Percentiles rank a stretch among this genome's conserved stretches.
Conservation (phyloP, 2,329 filamentous ascomycete genomes). For the Chaetomiaceae sp. region DNA sequence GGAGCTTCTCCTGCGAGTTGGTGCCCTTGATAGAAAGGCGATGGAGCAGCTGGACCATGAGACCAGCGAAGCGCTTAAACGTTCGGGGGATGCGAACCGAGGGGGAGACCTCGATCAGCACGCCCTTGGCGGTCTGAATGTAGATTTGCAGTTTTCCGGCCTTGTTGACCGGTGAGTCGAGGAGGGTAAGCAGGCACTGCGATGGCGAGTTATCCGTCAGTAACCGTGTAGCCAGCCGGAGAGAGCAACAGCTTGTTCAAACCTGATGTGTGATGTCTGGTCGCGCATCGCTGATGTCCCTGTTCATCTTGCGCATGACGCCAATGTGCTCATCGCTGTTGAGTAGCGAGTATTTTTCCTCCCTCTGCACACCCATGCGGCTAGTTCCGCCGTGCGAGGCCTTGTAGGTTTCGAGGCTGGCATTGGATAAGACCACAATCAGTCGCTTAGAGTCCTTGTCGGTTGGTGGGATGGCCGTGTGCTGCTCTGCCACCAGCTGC, state of each 20-base stretch:
- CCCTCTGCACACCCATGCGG: conserved; percentile 62
- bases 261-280: conserved; percentile 99
- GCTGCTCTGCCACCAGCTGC: conserved; percentile 89
- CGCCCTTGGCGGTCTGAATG: conserved; percentile 95
- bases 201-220: conserved; percentile 24
- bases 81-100: conserved; percentile 95
- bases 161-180: conserved; percentile 98
- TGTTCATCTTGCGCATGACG: conserved; percentile 98
- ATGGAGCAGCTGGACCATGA: conserved; percentile 98
- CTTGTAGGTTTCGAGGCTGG: conserved; percentile 96
- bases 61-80: conserved; percentile 96
- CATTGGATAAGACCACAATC: conserved; percentile 95
- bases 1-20: conserved; percentile 93
- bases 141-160: conserved; percentile 96
- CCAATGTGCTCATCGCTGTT: conserved; percentile 99
- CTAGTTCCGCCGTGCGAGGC: conserved; percentile 68
- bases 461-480: conserved; percentile 72
- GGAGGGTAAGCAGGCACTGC: conserved; percentile 91
- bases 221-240: conserved; percentile 39
- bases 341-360: conserved; percentile 94
- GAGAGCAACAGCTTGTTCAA: conserved; percentile 32
- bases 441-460: conserved; percentile 90
- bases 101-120: conserved; percentile 97
- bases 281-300: conserved; percentile 94
- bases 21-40: conserved; percentile 93